Evolutionary conservation across 768 basidiomycete genomes (phyloP).

Genomic region (Sporobolomyces pararoseus): DNA sequence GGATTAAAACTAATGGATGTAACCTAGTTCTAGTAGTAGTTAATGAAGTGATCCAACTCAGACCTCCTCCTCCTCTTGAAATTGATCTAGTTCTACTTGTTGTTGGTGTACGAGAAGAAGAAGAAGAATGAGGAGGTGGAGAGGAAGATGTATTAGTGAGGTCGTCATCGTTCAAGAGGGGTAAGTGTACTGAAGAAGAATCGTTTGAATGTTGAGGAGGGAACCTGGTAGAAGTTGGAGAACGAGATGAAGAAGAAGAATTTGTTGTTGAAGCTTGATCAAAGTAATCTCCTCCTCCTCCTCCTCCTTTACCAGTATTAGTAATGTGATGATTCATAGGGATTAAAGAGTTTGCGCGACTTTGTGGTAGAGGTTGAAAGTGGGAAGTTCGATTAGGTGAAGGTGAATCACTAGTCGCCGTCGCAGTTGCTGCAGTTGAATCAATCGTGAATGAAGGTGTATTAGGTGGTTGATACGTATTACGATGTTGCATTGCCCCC

Average conservation of each 20-base stretch:
- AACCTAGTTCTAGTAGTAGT: conserved; percentile 13
- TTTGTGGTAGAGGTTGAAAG: too few relatives aligned
- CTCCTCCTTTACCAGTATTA: too few relatives aligned
- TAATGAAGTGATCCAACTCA: not conserved
- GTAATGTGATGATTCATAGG: too few relatives aligned
- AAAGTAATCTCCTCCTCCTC: conserved; percentile 7
- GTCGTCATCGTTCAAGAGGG: conserved; percentile 28
- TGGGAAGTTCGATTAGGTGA: too few relatives aligned
- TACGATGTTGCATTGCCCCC: conserved; percentile 13
- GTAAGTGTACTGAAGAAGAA: conserved; percentile 23
- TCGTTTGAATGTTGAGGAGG: not conserved
- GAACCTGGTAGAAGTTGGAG: not conserved
- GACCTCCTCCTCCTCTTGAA: not conserved
- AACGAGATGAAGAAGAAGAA: not conserved
- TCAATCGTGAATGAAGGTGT: conserved; percentile 19
- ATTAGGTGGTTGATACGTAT: conserved; percentile 11
- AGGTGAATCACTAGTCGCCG: too few relatives aligned
- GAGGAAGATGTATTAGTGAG: not conserved
- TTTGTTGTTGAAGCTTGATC: not conserved
- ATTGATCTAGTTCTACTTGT: not conserved
- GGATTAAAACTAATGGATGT: conserved; percentile 34
- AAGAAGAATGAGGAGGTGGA: not conserved
- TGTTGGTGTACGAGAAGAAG: not conserved
- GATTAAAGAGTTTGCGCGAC: too few relatives aligned
- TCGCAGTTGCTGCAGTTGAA: not conserved